Conservation (phyloP, 805 yeast species). For the Candida pseudoglaebosa region DNA sequence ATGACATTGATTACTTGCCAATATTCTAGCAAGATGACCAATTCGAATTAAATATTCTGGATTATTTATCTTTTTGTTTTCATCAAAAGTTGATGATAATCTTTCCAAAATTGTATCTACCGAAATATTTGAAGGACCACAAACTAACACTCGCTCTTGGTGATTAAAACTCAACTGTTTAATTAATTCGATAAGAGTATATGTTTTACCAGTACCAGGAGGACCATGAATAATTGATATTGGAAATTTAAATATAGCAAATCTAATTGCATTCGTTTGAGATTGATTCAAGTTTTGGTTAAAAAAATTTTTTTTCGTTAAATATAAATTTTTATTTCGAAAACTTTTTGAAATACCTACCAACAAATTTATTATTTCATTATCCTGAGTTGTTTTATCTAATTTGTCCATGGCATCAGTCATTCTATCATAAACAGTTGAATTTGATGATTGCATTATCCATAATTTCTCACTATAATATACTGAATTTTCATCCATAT, state of each 20-base stretch:
- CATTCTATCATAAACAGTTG: constrained; percentile 75
- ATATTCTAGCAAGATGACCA: constrained; percentile 90
- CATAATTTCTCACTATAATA: constrained; percentile 48
- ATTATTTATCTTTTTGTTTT: constrained; percentile 15
- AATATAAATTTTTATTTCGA: constrained; percentile 13
- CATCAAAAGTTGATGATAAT: constrained; percentile 35
- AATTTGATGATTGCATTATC: constrained; percentile 65
- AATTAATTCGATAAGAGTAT: constrained; percentile 76
- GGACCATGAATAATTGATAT: constrained; percentile 71
- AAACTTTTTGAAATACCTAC: constrained; percentile 41
- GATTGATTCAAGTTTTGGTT: constrained; percentile 56
- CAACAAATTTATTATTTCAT: constrained; percentile 38
- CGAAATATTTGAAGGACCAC: constrained; percentile 92
- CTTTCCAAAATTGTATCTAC: constrained; percentile 90
- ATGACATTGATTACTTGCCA: constrained; percentile 58
- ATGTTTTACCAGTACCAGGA: constrained; percentile 82
- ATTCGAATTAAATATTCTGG: constrained; percentile 60
- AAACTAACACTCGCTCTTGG: constrained; percentile 62
- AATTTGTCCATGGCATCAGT: constrained; percentile 68
- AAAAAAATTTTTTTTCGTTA: constrained; percentile 23
- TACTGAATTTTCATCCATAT: constrained; percentile 48
- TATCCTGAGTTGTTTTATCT: constrained; percentile 40
- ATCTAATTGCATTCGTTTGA: constrained; percentile 68
- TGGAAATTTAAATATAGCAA: constrained; percentile 54
- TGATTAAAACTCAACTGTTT: constrained; percentile 56